These are phyloP conservation scores for Monilinia laxa DNA, from an alignment of 2,329 filamentous ascomycete genomes.

Conservation along the genomic window DNA sequence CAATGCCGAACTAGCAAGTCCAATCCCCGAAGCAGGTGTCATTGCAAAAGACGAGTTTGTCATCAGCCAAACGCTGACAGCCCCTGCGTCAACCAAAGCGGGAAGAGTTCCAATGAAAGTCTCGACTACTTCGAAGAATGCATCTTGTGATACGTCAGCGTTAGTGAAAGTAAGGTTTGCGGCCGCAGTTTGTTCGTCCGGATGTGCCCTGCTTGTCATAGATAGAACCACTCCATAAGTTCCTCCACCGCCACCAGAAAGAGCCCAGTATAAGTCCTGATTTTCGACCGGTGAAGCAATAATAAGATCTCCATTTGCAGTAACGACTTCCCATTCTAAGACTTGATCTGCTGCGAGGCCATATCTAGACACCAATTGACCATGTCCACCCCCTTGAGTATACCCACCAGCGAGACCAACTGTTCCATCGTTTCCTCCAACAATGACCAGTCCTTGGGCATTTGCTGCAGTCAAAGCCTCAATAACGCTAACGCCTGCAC, in stretches of 20 bases:
- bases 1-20: not conserved
- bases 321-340: conserved; percentile 56
- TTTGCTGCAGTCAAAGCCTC: conserved; percentile 45
- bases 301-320: conserved; percentile 49
- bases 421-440: conserved; percentile 54
- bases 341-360: conserved; percentile 62
- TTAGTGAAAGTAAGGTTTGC: conserved; percentile 47
- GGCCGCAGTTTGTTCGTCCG: conserved; percentile 46
- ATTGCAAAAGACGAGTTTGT: conserved; percentile 1
- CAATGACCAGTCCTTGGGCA: conserved; percentile 46
- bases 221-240: conserved; percentile 57
- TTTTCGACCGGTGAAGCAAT: conserved; percentile 52
- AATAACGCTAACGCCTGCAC: conserved; percentile 42
- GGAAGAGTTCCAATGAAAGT: conserved; percentile 49
- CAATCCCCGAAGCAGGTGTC: conserved; percentile 5
- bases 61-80: conserved; percentile 25
- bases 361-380: conserved; percentile 49
- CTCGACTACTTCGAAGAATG: conserved; percentile 51
- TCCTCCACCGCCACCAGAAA: conserved; percentile 53
- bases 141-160: conserved; percentile 41
- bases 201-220: conserved; percentile 50
- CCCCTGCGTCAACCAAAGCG: conserved; percentile 50
- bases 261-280: conserved; percentile 61
- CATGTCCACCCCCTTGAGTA: conserved; percentile 60
- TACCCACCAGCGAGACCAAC: conserved; percentile 47